phyloP scores from a whole-genome alignment of 192 early-diverging fungal species.

The Linnemannia exigua region DNA sequence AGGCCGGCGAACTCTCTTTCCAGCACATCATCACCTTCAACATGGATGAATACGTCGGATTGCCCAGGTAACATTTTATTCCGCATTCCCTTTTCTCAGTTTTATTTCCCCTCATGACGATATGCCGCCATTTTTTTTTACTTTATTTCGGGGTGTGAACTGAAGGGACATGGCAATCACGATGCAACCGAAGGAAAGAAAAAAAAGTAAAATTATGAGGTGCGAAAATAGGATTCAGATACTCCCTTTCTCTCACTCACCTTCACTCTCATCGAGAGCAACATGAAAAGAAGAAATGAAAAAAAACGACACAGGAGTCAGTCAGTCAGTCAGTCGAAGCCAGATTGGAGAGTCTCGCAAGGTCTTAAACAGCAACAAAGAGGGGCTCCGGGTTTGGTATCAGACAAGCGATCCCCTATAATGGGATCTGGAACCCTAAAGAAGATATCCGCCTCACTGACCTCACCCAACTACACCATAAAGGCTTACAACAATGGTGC shows the following conservation, averaged over 20 bases:
- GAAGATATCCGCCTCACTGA: not conserved
- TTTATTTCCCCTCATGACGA: not conserved
- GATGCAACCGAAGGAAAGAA: not conserved
- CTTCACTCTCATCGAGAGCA: not conserved
- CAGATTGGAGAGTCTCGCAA: not conserved
- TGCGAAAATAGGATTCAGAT: not conserved
- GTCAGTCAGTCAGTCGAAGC: not conserved
- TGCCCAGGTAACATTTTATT: slow-evolving; percentile 72
- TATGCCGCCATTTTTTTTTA: slow-evolving; percentile 4
- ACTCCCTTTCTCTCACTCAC: not conserved
- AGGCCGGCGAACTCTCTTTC: slow-evolving; percentile 79
- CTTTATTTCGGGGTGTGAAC: slow-evolving; percentile 3
- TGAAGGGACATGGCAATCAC: not conserved
- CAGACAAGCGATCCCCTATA: not conserved
- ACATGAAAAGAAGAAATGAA: not conserved
- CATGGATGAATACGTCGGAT: slow-evolving; percentile 91
- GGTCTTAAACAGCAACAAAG: not conserved
- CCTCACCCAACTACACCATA: no score
- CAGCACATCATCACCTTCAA: slow-evolving; percentile 91
- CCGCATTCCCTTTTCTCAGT: not conserved
- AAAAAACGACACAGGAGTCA: not conserved
- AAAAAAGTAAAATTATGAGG: not conserved
- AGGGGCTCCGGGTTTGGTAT: not conserved
- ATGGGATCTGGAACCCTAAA: not conserved
- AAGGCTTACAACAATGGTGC: no score